Evolutionary conservation across 2,329 filamentous ascomycete species (phyloP), one percentile per base, ranked within the genome.

Genomic region (Aspergillus clavatus): DNA sequence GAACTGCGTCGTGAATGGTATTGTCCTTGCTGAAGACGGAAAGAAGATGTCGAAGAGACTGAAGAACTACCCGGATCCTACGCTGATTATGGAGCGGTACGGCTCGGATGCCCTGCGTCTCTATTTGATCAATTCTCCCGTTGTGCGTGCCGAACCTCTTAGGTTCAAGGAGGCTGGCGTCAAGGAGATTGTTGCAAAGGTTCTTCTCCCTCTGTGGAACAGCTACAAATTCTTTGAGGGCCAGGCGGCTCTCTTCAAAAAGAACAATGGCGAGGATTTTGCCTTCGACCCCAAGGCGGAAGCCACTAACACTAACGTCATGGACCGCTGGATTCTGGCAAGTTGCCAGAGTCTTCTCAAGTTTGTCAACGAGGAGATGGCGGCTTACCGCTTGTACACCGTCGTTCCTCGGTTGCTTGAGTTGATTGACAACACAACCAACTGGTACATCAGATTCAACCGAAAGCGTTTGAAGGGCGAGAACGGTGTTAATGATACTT

Each of bases 1-100:
- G 71, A 96, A 95, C 66, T 94, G 89, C 59, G 87, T 96, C n/a
- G 89, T 95, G 51, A 96, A 95, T 62, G 90, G 90, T 40, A 93
- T 95, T 51, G 89, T 96, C 4, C 78, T 96, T 31, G 90, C 90
- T 1, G 89, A 95, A 65, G 89, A 95, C 61, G 91, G 91, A 45
- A 96, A 95, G 76, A 97, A 97, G 76, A 97, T 97, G 91, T 95
- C 89, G 5, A 97, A 97, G 72, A 82, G 91, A 43, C 76, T 95
- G 46, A 94, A 96, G 74, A 97, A 97, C 70, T 97, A 95, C 67
- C 91, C 91, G 0, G 89, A 95, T 60, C 91, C 91, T 8, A 75
- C 74, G 45, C 73, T 89, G 41, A 81, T 97, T 55, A 93, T 96
- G 78, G 73, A 86, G 46, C 86, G 86, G 61, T 95, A 95, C 64